These are phyloP conservation scores for Boletus pseudo-olivaceus DNA, from an alignment of 768 basidiomycete species.

Conservation along the genomic window DNA sequence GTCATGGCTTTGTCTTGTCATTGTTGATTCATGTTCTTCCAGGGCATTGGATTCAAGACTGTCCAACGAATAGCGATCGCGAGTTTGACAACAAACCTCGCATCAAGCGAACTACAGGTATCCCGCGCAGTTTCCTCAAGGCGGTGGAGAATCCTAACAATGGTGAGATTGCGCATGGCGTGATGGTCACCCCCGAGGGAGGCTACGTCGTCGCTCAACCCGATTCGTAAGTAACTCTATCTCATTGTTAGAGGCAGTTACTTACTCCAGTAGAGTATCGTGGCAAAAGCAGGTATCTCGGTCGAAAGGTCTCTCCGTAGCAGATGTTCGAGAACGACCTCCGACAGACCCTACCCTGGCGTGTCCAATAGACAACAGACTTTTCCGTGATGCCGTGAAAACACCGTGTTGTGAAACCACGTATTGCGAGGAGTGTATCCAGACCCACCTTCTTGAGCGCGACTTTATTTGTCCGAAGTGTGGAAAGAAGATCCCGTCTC, in stretches of 20 bases:
- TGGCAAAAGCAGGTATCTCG: slow-evolving; percentile 92
- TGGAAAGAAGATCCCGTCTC: slow-evolving; percentile 77
- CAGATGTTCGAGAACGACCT: slow-evolving; percentile 83
- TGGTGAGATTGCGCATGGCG: slow-evolving; percentile 72
- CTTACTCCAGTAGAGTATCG: slow-evolving; percentile 56
- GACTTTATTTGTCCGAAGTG: slow-evolving; percentile 95
- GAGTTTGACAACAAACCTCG: slow-evolving; percentile 93
- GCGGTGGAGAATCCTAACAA: slow-evolving; percentile 84
- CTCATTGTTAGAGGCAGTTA: background rate
- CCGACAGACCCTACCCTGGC: slow-evolving; percentile 76
- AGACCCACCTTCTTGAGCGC: slow-evolving; percentile 88
- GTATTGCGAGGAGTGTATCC: slow-evolving; percentile 98
- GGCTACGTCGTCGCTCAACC: slow-evolving; percentile 97
- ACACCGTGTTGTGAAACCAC: slow-evolving; percentile 90
- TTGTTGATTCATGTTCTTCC: slow-evolving; percentile 8
- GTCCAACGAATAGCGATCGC: slow-evolving; percentile 95
- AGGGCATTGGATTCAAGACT: slow-evolving; percentile 99
- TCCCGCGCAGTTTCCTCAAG: slow-evolving; percentile 95
- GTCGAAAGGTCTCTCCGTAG: slow-evolving; percentile 76
- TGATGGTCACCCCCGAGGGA: slow-evolving; percentile 99
- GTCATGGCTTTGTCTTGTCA: background rate
- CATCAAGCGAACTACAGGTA: slow-evolving; percentile 97
- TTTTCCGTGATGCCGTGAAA: slow-evolving; percentile 91
- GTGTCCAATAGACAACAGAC: slow-evolving; percentile 90
- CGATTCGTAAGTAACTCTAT: slow-evolving; percentile 67